Evolutionary conservation across 2,329 filamentous ascomycete genomes (phyloP), one percentile per base, ranked within the genome.

Genomic region (Monilinia vaccinii-corymbosi): DNA sequence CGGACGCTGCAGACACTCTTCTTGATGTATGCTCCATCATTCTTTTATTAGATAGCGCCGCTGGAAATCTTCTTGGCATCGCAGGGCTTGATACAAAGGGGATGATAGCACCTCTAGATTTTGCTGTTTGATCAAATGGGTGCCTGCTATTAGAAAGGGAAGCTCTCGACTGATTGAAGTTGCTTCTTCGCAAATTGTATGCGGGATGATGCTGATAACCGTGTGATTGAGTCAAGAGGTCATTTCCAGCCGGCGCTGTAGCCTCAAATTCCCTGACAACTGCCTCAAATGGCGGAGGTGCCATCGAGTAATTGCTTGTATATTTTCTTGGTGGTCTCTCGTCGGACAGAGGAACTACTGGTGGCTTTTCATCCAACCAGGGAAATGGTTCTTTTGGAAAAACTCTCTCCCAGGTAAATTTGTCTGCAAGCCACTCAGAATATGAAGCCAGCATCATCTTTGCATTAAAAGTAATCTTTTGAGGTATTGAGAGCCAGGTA

Each of bases 11-110:
- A 53, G 36, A 25, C 31, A 64, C 60, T 50, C 50, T 63, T 25
- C 50, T 63, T 25, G 67, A 61, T 31, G 61, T 59, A 23, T 66
- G 64, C 55, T 42, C 31, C 50, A 44, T 32, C 25, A 23, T 25
- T 23, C n/a, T 18, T 34, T 55, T 55, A 14, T 40, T 38, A 10
- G n/a, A 13, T 32, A 18, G 10, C n/a, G 38, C 28, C 38, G n/a
- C 13, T 16, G n/a, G 40, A 25, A 34, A 14, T 14, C 32, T 55
- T 23, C n/a, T 55, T 18, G 38, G 51, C 28, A 28, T 32, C 25
- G 32, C 51, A 16, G 28, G 38, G 9, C 51, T 55, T 32, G 40
- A 55, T 23, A 13, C 51, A 23, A 44, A 44, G 28, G 13, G n/a
- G n/a, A 14, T 11, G 34, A 8, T 8, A 14, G 38, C 5, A 32